Evolutionary conservation across 2,329 filamentous ascomycete genomes (phyloP).

Genomic region (Ciborinia camelliae): DNA sequence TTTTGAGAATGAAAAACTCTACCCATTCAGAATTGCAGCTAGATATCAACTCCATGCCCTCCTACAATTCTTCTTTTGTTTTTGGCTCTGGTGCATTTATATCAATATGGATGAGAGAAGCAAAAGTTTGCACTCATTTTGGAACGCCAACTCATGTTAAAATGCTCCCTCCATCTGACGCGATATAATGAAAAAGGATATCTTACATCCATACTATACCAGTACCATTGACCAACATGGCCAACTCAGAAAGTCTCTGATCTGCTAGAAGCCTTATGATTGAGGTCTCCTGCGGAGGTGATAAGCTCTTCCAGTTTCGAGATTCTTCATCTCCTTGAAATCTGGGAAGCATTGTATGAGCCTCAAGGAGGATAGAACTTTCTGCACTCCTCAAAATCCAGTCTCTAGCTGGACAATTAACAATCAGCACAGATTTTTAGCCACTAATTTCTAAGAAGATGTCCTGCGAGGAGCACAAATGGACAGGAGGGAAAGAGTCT

Average conservation of each 20-base stretch:
- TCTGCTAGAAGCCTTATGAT: not conserved
- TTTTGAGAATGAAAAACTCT: not conserved
- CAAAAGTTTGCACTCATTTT: slow-evolving; percentile 1
- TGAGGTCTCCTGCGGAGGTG: not conserved
- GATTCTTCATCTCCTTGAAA: not conserved
- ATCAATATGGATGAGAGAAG: not conserved
- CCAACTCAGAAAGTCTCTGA: not conserved
- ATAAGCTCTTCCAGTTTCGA: not conserved
- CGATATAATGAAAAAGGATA: not conserved
- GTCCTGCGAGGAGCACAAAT: not conserved
- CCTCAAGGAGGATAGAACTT: not conserved
- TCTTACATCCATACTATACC: not conserved
- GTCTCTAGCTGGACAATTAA: not conserved
- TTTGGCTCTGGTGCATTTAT: not conserved
- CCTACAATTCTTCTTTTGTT: not conserved
- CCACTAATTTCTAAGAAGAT: not conserved
- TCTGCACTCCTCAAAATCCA: not conserved
- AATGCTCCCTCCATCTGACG: not conserved
- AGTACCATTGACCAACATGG: not conserved
- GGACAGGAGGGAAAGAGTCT: too few species aligned
- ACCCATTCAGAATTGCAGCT: not conserved
- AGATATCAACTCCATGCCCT: not conserved
- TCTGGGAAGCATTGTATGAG: not conserved
- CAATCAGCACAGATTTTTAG: not conserved
- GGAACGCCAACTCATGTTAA: not conserved